Evolutionary conservation across 2,329 filamentous ascomycete genomes (phyloP).

Genomic region (Knufia petricola): DNA sequence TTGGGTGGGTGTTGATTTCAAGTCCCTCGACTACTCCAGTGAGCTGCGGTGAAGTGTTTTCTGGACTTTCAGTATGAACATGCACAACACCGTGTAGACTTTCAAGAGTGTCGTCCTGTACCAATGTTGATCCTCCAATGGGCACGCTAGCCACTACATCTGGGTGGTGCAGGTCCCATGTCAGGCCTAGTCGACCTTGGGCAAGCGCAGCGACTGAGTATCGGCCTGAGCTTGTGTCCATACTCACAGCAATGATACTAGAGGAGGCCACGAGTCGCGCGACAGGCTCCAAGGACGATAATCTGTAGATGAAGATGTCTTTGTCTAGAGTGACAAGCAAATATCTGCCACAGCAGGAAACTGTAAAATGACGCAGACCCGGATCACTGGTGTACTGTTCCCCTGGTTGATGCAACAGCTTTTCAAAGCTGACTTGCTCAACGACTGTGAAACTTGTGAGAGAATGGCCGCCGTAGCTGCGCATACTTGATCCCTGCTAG

Average conservation of each 20-base stretch:
- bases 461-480: background rate
- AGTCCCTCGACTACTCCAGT: background rate
- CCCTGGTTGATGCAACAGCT: conserved; percentile 18
- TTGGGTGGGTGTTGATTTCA: conserved; percentile 10
- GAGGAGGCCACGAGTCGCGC: conserved; percentile 49
- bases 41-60: conserved; percentile 2
- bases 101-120: background rate
- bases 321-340: conserved; percentile 46
- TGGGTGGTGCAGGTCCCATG: conserved; percentile 39
- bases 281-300: conserved; percentile 37
- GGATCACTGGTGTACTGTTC: conserved; percentile 11
- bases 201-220: conserved; percentile 51
- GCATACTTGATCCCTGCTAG: conserved; percentile 31
- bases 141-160: background rate
- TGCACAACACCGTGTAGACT: background rate
- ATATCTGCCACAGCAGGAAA: conserved; percentile 51
- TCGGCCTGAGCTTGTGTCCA: conserved; percentile 50
- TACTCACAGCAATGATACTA: conserved; percentile 49
- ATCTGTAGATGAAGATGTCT: conserved; percentile 47
- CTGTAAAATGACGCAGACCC: conserved; percentile 35
- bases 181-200: conserved; percentile 50
- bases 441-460: conserved; percentile 12
- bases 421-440: conserved; percentile 17
- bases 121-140: background rate
- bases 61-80: conserved; percentile 8